Base-by-base conservation (phyloP, 352 stramenopile genomes). In the Pythium plurisporium region DNA sequence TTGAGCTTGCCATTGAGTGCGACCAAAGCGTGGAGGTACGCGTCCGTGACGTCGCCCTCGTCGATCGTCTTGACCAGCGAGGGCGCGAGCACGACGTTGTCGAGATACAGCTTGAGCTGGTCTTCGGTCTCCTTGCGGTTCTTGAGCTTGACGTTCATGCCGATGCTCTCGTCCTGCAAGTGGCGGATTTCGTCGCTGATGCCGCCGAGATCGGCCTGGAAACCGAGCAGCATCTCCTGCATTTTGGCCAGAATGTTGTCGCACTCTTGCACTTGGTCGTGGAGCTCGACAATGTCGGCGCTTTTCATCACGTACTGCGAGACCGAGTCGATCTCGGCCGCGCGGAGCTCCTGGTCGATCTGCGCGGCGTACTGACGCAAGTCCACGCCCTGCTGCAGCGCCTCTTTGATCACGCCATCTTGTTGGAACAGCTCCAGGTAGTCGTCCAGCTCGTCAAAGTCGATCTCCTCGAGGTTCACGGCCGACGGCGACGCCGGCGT, bases 181-280 rank as follows among this genome's bases (percentile, higher is more conserved):
- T 98, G 82, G 49, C 91, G 89, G 69, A 99, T 99, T 70, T 99
- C 97, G 47, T 97, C 91, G 62, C 87, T 98, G 61, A 99, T 97
- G 38, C 95, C 95, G 23, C 96, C 96, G 7, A 99, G 73, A 74
- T 99, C 96, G 4, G 95, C 95, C 76, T 99, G 96, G 73, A 99
- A 99, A 8, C 96, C 96, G 22, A 98, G 70, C 34, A 99, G 70
- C 90, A 99, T 97, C 78, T 98, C 95, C 67, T 99, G 95, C 86
- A 99, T 96, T 41, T 90, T 86, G 19, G 87, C 91, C 40, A 99
- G 81, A 55, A 99, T 94, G 64, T 93, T 89, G 75, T 99, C 96
- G 73, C 96, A 99, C 47, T 91, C 83, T 62, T 98, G 88, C 41
- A 99, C 91, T 63, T 99, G 86, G 47, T 94, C 79, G 57, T 97